phyloP scores from a whole-genome alignment of 352 stramenopile species.

The Globisporangium ultimum region DNA sequence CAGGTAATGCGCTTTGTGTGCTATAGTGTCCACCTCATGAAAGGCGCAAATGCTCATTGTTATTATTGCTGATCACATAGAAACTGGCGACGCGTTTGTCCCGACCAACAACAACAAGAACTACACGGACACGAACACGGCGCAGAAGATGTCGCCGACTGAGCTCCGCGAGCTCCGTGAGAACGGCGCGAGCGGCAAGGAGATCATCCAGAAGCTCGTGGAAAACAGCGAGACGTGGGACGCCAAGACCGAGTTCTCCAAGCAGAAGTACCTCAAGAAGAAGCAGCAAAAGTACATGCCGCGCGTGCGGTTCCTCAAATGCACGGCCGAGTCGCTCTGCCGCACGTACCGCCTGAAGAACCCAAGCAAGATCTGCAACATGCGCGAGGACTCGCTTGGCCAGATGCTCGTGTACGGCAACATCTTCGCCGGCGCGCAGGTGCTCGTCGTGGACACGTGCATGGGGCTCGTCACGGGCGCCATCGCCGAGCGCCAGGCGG shows the following conservation, averaged over 20 bases:
- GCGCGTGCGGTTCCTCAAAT: slow-evolving; percentile 78
- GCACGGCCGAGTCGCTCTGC: slow-evolving; percentile 88
- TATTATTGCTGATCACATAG: slow-evolving; percentile 19
- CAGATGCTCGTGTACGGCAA: slow-evolving; percentile 94
- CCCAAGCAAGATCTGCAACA: slow-evolving; percentile 84
- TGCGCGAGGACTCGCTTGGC: slow-evolving; percentile 92
- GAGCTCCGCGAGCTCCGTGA: slow-evolving; percentile 72
- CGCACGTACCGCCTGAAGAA: slow-evolving; percentile 89
- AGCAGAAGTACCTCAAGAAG: slow-evolving; percentile 96
- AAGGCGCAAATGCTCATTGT: neutral
- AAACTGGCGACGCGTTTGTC: slow-evolving; percentile 78
- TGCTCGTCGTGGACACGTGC: slow-evolving; percentile 91
- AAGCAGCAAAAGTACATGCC: slow-evolving; percentile 95
- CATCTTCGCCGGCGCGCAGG: slow-evolving; percentile 84
- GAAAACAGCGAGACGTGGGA: slow-evolving; percentile 95
- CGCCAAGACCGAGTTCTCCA: slow-evolving; percentile 94
- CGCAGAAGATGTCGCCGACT: slow-evolving; percentile 67
- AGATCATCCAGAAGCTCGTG: slow-evolving; percentile 92
- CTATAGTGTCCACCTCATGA: neutral
- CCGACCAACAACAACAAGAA: slow-evolving; percentile 74
- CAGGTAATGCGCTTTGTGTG: slow-evolving; percentile 26
- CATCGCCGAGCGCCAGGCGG: slow-evolving; percentile 80
- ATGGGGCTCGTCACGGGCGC: slow-evolving; percentile 90
- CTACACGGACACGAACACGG: slow-evolving; percentile 85
- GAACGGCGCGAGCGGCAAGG: slow-evolving; percentile 62